phyloP scores from a whole-genome alignment of 345 rosid genomes.

The Salix viminalis region DNA sequence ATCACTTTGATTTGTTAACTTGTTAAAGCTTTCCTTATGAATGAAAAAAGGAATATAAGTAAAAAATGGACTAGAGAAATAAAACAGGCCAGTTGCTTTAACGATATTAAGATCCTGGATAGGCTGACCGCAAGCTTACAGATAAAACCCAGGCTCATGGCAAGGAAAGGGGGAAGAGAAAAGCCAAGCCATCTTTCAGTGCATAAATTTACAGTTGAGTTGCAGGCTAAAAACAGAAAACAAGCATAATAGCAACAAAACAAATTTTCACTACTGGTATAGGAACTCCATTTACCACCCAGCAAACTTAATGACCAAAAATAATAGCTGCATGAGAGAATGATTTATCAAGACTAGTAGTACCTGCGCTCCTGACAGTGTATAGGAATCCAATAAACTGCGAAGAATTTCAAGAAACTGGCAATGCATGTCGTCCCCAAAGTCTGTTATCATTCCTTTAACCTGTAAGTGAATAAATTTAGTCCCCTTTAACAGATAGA shows the following conservation, averaged over 20 bases:
- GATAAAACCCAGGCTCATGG: not conserved
- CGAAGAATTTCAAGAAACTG: slow-evolving; percentile 98
- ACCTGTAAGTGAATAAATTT: slow-evolving; percentile 46
- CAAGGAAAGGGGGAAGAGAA: not conserved
- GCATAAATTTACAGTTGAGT: not conserved
- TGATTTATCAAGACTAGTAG: slow-evolving; percentile 4
- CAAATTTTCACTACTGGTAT: not conserved
- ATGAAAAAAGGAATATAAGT: not conserved
- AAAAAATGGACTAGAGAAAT: not conserved
- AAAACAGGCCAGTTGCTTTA: not conserved
- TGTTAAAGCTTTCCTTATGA: not conserved
- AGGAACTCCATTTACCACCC: not conserved
- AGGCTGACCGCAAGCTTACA: not conserved
- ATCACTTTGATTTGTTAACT: not conserved
- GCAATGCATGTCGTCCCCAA: slow-evolving; percentile 93
- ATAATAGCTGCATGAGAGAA: slow-evolving; percentile 3
- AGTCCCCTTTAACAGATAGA: not conserved
- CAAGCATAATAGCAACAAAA: not conserved
- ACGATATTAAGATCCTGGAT: no score
- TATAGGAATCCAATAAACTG: slow-evolving; percentile 83
- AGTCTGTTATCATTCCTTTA: slow-evolving; percentile 92
- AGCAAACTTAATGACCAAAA: not conserved
- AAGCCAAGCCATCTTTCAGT: not conserved
- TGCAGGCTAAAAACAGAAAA: not conserved
- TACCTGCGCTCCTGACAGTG: slow-evolving; percentile 78